A percentile compares a stretch with the other conserved stretches of the same genome.
These are phyloP conservation scores for Clitocybe nebularis DNA, from an alignment of 1,284 basidiomycete species.

Conservation along the genomic window DNA sequence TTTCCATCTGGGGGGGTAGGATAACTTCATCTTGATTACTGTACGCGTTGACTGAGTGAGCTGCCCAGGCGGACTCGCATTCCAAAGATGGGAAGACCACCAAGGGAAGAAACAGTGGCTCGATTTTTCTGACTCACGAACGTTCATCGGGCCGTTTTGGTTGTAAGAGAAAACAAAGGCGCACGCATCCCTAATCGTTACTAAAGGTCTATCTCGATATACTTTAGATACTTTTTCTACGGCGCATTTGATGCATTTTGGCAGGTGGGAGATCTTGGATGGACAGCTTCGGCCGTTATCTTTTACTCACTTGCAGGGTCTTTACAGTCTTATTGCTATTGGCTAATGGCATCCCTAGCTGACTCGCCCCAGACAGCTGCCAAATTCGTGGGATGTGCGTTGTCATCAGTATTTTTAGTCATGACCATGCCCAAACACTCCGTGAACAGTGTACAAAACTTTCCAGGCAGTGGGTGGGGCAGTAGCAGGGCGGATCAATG, in stretches of 20 bases:
- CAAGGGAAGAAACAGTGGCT: conserved; percentile 23
- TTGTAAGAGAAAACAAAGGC: conserved; percentile 20
- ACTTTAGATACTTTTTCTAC: conserved; percentile 23
- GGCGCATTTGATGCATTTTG: conserved; percentile 26
- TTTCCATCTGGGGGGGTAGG: conserved; percentile 23
- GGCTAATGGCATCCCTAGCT: conserved; percentile 25
- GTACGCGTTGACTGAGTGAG: neutral
- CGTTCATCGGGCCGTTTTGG: conserved; percentile 25
- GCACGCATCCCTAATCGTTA: neutral
- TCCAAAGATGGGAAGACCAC: conserved; percentile 22
- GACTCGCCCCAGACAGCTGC: conserved; percentile 23
- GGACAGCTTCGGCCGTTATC: neutral
- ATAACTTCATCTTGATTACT: too few species aligned
- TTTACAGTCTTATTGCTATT: conserved; percentile 23
- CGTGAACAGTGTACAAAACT: conserved; percentile 22
- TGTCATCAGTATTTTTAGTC: neutral
- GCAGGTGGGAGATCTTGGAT: conserved; percentile 17
- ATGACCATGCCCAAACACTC: neutral
- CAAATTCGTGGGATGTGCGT: conserved; percentile 24
- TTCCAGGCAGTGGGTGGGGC: conserved; percentile 25
- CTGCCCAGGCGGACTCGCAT: conserved; percentile 20
- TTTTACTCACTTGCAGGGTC: conserved; percentile 1
- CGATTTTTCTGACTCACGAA: conserved; percentile 19
- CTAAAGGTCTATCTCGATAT: neutral
- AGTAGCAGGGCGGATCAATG: conserved; percentile 26